phyloP scores from a whole-genome alignment of 306 rosid species.

The Fagus crenata region DNA sequence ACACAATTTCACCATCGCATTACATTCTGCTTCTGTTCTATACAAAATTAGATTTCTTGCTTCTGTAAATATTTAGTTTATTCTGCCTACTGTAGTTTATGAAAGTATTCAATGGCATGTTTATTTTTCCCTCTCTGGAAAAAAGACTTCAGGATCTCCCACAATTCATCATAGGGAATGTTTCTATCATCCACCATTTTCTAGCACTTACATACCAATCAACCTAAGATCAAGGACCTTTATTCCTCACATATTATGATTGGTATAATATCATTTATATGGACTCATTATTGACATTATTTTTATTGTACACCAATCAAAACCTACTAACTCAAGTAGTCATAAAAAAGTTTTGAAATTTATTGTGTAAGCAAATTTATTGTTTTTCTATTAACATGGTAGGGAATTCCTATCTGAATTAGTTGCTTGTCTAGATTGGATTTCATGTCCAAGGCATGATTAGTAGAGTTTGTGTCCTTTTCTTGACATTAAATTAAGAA shows the following conservation, averaged over 20 bases:
- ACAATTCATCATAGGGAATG: background rate
- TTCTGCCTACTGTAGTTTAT: conserved; percentile 17
- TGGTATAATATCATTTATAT: too few species aligned
- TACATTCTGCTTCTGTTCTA: conserved; percentile 34
- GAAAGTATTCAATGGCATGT: conserved; percentile 6
- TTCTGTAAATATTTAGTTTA: conserved; percentile 34
- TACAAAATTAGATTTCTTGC: conserved; percentile 37
- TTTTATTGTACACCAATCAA: too few species aligned
- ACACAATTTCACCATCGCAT: conserved; percentile 28
- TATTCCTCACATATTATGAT: background rate
- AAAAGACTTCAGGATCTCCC: background rate
- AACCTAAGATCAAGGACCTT: background rate
- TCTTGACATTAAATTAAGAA: background rate
- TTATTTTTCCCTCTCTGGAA: background rate
- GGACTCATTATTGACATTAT: too few species aligned
- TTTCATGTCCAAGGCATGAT: background rate
- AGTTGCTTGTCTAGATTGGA: background rate
- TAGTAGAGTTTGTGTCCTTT: background rate
- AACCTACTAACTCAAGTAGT: too few species aligned
- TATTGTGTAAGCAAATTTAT: too few species aligned
- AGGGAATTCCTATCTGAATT: background rate
- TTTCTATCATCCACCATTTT: background rate
- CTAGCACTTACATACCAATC: background rate
- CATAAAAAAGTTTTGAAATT: too few species aligned
- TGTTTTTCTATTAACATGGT: background rate